Percentiles rank a stretch among this genome's conserved stretches.
Conservation (phyloP, 257 asterid genomes). For the Salvia miltiorrhiza region DNA sequence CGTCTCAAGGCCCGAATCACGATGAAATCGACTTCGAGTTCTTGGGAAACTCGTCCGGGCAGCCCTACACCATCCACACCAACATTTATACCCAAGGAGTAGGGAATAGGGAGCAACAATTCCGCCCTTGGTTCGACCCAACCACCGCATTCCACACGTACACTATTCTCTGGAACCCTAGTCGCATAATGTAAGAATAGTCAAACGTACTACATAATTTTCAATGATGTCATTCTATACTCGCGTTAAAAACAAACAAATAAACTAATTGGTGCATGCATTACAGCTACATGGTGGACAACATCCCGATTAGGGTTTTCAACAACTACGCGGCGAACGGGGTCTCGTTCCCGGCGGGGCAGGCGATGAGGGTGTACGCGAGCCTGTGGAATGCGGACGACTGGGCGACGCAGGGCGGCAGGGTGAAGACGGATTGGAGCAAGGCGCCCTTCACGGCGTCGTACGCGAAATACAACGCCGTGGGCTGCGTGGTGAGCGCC, state of each 20-base stretch:
- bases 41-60: conserved; percentile 49
- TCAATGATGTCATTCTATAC: not conserved
- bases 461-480: conserved; percentile 34
- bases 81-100: conserved; percentile 44
- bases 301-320: conserved; percentile 57
- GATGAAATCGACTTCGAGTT: conserved; percentile 74
- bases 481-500: conserved; percentile 25
- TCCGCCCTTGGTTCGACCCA: conserved; percentile 67
- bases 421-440: conserved; percentile 60
- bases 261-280: not conserved
- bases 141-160: conserved; percentile 53
- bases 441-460: conserved; percentile 51
- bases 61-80: conserved; percentile 61
- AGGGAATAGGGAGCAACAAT: conserved; percentile 58
- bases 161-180: conserved; percentile 59
- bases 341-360: conserved; percentile 46
- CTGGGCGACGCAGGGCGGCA: conserved; percentile 78
- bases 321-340: conserved; percentile 39
- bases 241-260: no score
- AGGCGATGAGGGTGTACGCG: conserved; percentile 49
- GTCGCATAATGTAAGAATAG: conserved; percentile 39
- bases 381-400: conserved; percentile 68
- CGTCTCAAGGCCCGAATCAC: conserved; percentile 45
- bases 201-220: no score
- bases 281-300: conserved; percentile 56